phyloP scores from a whole-genome alignment of 1,284 basidiomycete genomes.

The Irpex sp. region DNA sequence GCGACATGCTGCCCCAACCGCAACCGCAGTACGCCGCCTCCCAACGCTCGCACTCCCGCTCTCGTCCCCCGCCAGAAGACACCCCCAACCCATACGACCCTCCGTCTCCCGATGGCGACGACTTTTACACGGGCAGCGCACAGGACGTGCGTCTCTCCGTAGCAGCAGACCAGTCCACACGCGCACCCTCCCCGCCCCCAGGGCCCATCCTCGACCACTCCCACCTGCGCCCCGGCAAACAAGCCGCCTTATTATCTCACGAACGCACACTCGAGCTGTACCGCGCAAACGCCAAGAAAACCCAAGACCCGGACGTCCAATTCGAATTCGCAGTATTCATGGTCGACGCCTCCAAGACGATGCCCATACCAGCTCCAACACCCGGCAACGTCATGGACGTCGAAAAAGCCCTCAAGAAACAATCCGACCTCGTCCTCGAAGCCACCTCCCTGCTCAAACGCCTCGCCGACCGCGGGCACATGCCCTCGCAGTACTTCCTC shows the following conservation, averaged over 20 bases:
- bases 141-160: conserved; percentile 24
- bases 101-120: conserved; percentile 30
- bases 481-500: conserved; percentile 93
- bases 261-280: conserved; percentile 96
- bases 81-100: conserved; percentile 23
- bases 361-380: conserved; percentile 66
- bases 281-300: conserved; percentile 96
- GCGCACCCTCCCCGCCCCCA: conserved; percentile 45
- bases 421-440: conserved; percentile 83
- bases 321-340: conserved; percentile 99
- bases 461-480: conserved; percentile 90
- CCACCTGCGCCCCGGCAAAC: conserved; percentile 88
- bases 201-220: conserved; percentile 85
- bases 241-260: conserved; percentile 89
- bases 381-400: conserved; percentile 71
- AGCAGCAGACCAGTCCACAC: conserved; percentile 33
- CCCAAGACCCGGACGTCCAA: conserved; percentile 94
- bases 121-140: conserved; percentile 33
- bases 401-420: conserved; percentile 76
- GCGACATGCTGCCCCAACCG: conserved; percentile 6
- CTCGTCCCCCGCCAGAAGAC: conserved; percentile 9
- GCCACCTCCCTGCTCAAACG: conserved; percentile 83
- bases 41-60: conserved; percentile 18
- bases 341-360: conserved; percentile 90
- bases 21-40: conserved; percentile 23